Base-by-base conservation (phyloP, 306 rosid genomes). In the Fragaria iinumae region DNA sequence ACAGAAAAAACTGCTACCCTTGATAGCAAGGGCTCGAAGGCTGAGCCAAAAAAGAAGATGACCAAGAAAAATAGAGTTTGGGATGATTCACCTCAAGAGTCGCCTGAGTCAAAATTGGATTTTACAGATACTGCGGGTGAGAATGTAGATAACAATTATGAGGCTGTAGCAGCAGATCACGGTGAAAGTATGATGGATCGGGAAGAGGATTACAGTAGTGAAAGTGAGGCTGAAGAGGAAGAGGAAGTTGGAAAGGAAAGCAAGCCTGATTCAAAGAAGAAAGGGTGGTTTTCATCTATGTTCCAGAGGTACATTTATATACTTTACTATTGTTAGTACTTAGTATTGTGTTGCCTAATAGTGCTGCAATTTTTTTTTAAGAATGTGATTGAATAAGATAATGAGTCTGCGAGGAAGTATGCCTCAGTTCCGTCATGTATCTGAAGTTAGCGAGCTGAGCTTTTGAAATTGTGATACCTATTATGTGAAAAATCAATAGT, bases 101-200 rank as follows among this genome's bases (percentile, higher is more conserved):
- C 91, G 8, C 73, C 53, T 18, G 86, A 89, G 77, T 47, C 89
- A 38, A 95, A 95, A 80, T 86, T 95, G 85, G 99, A 95, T 72
- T 95, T 87, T 80, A 90, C 99, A 0, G 96, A 92, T 83, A 63
- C 87, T 34, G 88, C 76, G 77, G 92, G 81, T 85, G 91, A 85
- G 86, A 87, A 86, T 81, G 90, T 83, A 78, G 96, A 91, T 17
- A 77, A 82, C 49, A 75, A 81, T n/a, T 80, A 83, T n/a, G 96
- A 89, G 83, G 88, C 78, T 76, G 84, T 90, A 78, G 91, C 96
- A 71, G 84, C 90, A 66, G 95, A 92, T 64, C 98, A 95, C 2
- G 98, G 98, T 77, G 94, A 92, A 79, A 95, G 98, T 76, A 89
- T 92, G 97, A 95, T 95, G 98, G 98, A 95, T 86, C 90, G 88